Evolutionary conservation across 768 basidiomycete species (phyloP).

Genomic region (Melanogaster broomeanus): DNA sequence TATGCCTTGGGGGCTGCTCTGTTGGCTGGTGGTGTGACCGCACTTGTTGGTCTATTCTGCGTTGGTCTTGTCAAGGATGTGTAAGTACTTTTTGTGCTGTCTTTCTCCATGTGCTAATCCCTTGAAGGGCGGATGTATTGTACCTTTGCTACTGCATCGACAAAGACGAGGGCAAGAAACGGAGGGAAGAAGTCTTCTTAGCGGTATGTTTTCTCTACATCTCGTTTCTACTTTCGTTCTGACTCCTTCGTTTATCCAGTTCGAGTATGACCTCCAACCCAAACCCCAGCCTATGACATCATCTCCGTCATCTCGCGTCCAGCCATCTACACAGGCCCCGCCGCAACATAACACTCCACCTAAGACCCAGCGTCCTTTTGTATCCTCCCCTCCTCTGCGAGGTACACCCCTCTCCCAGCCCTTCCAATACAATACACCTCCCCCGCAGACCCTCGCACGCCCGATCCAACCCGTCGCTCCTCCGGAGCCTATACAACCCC

Average conservation of each 20-base stretch:
- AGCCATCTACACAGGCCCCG: conserved; percentile 2
- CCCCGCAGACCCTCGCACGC: conserved; percentile 1
- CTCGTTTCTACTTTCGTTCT: conserved; percentile 3
- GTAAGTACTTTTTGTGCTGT: conserved; percentile 38
- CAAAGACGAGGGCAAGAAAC: conserved; percentile 50
- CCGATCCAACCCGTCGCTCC: conserved; percentile 4
- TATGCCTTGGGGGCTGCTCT: conserved; percentile 76
- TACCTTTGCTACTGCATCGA: conserved; percentile 73
- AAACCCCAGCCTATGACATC: conserved; percentile 7
- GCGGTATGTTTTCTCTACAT: conserved; percentile 43
- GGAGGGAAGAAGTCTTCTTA: conserved; percentile 53
- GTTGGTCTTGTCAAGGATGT: conserved; percentile 79
- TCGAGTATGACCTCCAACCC: conserved; percentile 40
- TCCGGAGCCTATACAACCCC: conserved; percentile 15
- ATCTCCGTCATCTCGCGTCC: conserved; percentile 21
- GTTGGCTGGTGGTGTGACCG: conserved; percentile 77
- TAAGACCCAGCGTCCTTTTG: conserved; percentile 4
- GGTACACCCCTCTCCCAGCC: conserved; percentile 10
- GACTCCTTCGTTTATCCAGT: conserved; percentile 24
- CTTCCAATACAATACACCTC: conserved; percentile 2
- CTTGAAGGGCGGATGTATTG: conserved; percentile 56
- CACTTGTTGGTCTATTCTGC: conserved; percentile 81
- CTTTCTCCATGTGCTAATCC: not conserved
- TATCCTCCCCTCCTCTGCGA: conserved; percentile 13
- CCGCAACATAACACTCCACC: conserved; percentile 14